Evolutionary conservation across 2,329 filamentous ascomycete species (phyloP).

Genomic region (Xylariales sp.): DNA sequence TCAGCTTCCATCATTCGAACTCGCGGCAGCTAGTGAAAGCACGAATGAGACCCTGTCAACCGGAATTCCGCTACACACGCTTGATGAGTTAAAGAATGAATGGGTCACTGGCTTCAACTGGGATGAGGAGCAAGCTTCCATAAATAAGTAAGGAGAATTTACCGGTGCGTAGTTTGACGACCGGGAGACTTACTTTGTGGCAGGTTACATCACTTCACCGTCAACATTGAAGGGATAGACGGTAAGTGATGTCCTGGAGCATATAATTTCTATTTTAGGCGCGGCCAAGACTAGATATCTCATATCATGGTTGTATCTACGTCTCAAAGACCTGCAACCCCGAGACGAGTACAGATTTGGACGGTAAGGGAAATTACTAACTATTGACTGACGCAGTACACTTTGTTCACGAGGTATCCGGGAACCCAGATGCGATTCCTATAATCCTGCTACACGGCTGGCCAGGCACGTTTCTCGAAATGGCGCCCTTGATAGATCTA

Average conservation of each 20-base stretch:
- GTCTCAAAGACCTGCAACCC: neutral
- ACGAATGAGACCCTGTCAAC: slow-evolving; percentile 20
- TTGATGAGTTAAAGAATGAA: slow-evolving; percentile 10
- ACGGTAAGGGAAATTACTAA: neutral
- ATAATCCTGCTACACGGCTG: slow-evolving; percentile 29
- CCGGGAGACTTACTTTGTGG: neutral
- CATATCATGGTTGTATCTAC: neutral
- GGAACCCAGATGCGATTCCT: slow-evolving; percentile 17
- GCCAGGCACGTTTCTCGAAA: slow-evolving; percentile 27
- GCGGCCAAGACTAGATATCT: neutral
- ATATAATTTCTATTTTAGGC: neutral
- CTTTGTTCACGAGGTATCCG: slow-evolving; percentile 24
- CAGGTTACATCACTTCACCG: slow-evolving; percentile 23
- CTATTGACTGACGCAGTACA: slow-evolving; percentile 16
- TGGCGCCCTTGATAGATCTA: slow-evolving; percentile 22
- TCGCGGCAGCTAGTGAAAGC: slow-evolving; percentile 13
- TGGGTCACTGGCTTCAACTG: slow-evolving; percentile 19
- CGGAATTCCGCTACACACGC: slow-evolving; percentile 23
- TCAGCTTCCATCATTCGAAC: slow-evolving; percentile 17
- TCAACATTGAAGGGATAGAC: slow-evolving; percentile 25
- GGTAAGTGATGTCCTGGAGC: slow-evolving; percentile 8
- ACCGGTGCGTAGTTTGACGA: neutral
- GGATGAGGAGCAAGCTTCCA: slow-evolving; percentile 26
- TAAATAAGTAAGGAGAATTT: slow-evolving; percentile 17
- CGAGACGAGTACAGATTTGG: neutral